A percentile compares a stretch with the other conserved stretches of the same genome.
These are phyloP conservation scores for Chimonanthus praecox DNA, from an alignment of 164 flowering plant genomes.

Conservation along the genomic window DNA sequence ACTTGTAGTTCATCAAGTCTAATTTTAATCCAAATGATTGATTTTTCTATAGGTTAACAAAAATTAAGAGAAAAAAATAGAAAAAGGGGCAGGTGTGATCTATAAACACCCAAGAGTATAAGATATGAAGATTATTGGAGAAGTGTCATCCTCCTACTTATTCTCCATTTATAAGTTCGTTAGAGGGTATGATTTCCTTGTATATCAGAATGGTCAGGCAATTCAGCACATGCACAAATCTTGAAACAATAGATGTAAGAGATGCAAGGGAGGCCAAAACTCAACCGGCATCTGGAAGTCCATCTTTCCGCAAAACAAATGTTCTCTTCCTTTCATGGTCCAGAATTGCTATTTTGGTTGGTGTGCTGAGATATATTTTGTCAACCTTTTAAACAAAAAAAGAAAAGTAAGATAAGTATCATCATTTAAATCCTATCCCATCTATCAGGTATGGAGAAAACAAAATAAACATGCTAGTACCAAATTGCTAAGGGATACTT, in stretches of 20 bases:
- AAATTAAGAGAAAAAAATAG: too few species aligned
- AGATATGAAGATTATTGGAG: too few species aligned
- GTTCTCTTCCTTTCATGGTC: conserved; percentile 93
- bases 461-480: background rate
- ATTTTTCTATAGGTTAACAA: too few species aligned
- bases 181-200: too few species aligned
- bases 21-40: too few species aligned
- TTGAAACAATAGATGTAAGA: background rate
- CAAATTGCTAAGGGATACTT: background rate
- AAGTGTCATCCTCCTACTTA: too few species aligned
- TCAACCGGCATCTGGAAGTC: conserved; percentile 39
- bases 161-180: too few species aligned
- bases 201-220: too few species aligned
- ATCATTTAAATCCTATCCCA: too few species aligned
- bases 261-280: background rate
- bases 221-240: background rate
- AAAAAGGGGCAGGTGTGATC: too few species aligned
- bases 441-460: background rate
- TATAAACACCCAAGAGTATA: too few species aligned
- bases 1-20: too few species aligned
- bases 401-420: background rate
- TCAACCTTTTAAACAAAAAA: conserved; percentile 22
- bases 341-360: conserved; percentile 83
- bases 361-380: conserved; percentile 60
- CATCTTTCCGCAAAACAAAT: conserved; percentile 52